Base-by-base conservation (phyloP, 768 basidiomycete species). In the Rubroboletus pulcherrimus region DNA sequence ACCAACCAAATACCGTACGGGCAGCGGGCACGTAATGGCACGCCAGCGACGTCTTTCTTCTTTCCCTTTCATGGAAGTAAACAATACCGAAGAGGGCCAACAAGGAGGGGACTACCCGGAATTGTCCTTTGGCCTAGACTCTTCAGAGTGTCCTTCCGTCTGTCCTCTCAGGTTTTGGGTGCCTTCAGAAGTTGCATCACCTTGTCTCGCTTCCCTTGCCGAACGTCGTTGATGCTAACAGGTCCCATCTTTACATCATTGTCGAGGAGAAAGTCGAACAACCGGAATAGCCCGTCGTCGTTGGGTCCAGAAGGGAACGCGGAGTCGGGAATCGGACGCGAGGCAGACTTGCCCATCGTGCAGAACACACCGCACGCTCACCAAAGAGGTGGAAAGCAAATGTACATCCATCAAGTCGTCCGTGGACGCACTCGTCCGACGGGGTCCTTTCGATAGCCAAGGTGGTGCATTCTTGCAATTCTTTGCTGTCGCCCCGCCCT, bases 261-360 rank as follows among this genome's bases (percentile, higher is more conserved):
- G 63, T 95, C 93, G 45, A 98, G 80, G 53, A 97, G 73, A 72
- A 92, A 94, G 72, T 98, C 95, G 73, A 97, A 96, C 53, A 96
- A 74, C 54, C 82, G 79, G 76, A 96, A 94, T 30, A 96, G 75
- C 15, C 93, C 92, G 29, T 93, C 88, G 66, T 93, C 88, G 57
- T 78, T 76, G 12, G 80, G 72, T 39, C 80, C 81, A 9, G 75
- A 68, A 3, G 87, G 87, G 76, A 96, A 97, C 0, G 86, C 85
- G 2, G 85, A 82, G 63, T 93, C 90, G 1, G 85, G 83, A 3
- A 93, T 86, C 10, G 87, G 80, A 15, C 91, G 89, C 17, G 81
- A 81, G 0, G 81, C 75, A 0, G 86, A 75, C 54, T 78, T 76
- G 34, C 85, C 84, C 67, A 84, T 85, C 73, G 91, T 83, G 24